Percentiles rank a stretch among this genome's conserved stretches.
Evolutionary conservation across 164 flowering plant genomes (phyloP).

Genomic region (Chimonanthus praecox): DNA sequence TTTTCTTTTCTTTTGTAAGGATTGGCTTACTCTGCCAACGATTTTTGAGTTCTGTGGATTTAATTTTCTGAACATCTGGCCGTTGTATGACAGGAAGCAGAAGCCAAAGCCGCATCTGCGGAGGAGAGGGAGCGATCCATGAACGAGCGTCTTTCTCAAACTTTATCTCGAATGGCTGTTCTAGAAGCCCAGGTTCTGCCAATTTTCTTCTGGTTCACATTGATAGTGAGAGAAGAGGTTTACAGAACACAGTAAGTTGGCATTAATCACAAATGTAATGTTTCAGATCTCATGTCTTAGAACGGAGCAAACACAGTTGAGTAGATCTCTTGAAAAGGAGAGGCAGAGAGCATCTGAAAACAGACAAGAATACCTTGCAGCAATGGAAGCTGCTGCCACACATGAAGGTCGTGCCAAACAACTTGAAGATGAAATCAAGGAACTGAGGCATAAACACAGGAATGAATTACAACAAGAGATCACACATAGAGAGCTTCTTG

Average conservation of each 20-base stretch:
- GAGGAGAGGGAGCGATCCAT: slow-evolving; percentile 90
- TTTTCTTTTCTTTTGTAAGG: neutral
- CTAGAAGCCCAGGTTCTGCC: slow-evolving; percentile 91
- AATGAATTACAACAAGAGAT: slow-evolving; percentile 70
- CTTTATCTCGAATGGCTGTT: slow-evolving; percentile 91
- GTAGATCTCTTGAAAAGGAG: slow-evolving; percentile 89
- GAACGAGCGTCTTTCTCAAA: slow-evolving; percentile 93
- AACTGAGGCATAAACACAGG: slow-evolving; percentile 74
- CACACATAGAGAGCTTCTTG: slow-evolving; percentile 59
- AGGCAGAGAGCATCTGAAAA: slow-evolving; percentile 96
- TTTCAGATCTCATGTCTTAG: slow-evolving; percentile 93
- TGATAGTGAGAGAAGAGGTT: neutral
- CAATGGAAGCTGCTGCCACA: slow-evolving; percentile 93
- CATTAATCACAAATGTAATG: slow-evolving; percentile 13
- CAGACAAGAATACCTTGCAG: slow-evolving; percentile 91
- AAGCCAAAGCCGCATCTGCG: slow-evolving; percentile 87
- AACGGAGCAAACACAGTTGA: slow-evolving; percentile 88
- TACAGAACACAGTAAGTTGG: neutral
- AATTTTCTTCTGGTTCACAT: neutral
- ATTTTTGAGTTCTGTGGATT: slow-evolving; percentile 4
- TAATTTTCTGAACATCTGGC: neutral
- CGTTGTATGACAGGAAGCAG: slow-evolving; percentile 72
- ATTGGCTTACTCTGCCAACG: slow-evolving; percentile 5
- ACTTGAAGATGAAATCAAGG: slow-evolving; percentile 77
- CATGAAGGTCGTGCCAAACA: slow-evolving; percentile 83